Evolutionary conservation across 352 stramenopile genomes (phyloP).

Genomic region (Pythium aristosporum): DNA sequence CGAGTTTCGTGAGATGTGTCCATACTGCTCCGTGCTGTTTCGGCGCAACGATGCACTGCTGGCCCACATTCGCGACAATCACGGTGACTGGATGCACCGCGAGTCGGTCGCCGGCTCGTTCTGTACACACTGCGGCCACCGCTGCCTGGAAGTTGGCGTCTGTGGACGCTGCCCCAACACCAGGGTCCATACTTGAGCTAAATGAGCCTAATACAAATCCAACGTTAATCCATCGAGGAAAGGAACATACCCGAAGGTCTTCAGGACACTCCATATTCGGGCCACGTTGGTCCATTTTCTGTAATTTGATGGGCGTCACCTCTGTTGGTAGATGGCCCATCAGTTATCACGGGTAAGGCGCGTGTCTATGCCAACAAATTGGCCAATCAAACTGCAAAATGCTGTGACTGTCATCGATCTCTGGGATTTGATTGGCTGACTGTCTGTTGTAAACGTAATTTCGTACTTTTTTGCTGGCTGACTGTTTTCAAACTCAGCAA

Average conservation of each 20-base stretch:
- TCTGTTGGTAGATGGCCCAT: background rate
- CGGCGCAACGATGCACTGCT: conserved; percentile 21
- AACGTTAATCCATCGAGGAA: background rate
- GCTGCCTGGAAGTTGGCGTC: conserved; percentile 2
- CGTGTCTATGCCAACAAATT: conserved; percentile 3
- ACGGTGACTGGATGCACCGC: conserved; percentile 29
- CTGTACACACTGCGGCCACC: conserved; percentile 23
- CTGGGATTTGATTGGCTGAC: conserved; percentile 4
- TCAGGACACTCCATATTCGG: background rate
- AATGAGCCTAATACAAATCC: background rate
- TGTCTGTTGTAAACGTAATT: conserved; percentile 1
- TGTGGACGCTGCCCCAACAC: conserved; percentile 15
- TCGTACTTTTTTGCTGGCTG: background rate
- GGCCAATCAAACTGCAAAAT: conserved; percentile 10
- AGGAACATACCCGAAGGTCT: conserved; percentile 1
- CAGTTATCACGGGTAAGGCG: background rate
- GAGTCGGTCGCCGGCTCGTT: conserved; percentile 25
- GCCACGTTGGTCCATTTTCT: background rate
- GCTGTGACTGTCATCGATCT: conserved; percentile 1
- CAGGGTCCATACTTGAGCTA: background rate
- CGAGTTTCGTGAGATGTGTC: conserved; percentile 23
- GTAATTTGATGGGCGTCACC: background rate
- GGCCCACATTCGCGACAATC: conserved; percentile 28
- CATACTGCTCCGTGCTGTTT: conserved; percentile 25
- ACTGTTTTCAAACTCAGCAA: background rate